Base-by-base conservation (phyloP, 2,329 filamentous ascomycete genomes). In the Calonectria pauciramosa region DNA sequence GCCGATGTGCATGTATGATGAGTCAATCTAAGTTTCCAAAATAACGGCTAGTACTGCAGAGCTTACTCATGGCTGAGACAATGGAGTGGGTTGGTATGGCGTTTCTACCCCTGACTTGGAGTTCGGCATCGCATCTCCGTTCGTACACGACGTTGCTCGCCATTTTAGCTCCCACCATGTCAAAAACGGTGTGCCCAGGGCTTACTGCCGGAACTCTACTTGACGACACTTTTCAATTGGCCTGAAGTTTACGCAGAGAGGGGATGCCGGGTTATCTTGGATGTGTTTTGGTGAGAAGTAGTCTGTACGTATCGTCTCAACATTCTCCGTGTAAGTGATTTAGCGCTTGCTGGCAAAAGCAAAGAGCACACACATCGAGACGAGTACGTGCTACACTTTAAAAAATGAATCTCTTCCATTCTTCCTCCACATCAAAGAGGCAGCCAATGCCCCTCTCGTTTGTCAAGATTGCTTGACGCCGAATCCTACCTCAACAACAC, bases 1-100 rank as follows among this genome's bases (percentile, higher is more conserved):
- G 54, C 68, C 68, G 54, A 70, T 47, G 28, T 70, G 54, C 32
- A 70, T 49, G 13, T 30, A 63, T 36, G n/a, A 36, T 63, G 56
- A 63, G 56, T 63, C 56, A 63, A 63, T 18, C 18, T 41, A 28
- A 4, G 56, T 63, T 63, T 63, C 23, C 18, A 38, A 41, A 38
- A 41, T 38, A 63, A 38, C 26, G 56, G 10, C 56, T 63, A 63
- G 56, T 14, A 36, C 38, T 63, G 34, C 34, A 63, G 16, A 63
- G 56, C 56, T 63, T 63, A 63, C 56, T 30, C 34, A 30, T 41
- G 23, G 56, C 23, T 36, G 7, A 41, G 56, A 63, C 23, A 38
- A 8, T 16, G 34, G 56, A 13, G 13, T 41, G 23, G 34, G 32
- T 18, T 38, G 56, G n/a, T 34, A 60, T 38, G 34, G 56, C 41